Base-by-base conservation (phyloP, 495 filamentous ascomycete genomes). In the Ramalina intermedia region DNA sequence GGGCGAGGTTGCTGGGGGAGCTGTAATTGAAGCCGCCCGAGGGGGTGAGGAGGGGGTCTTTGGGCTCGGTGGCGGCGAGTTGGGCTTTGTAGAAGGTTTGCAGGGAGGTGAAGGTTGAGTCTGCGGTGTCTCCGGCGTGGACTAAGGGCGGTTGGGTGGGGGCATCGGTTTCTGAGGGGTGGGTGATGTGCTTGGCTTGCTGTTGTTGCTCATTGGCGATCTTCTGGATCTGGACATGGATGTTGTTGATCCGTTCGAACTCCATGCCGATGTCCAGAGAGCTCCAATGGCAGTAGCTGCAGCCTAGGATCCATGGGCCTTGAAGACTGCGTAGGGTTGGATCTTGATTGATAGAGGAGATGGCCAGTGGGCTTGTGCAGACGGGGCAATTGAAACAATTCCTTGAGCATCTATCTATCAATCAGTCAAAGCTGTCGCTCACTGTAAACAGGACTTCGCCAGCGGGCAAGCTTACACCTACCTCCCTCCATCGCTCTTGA, bases 321-420 rank as follows among this genome's bases (percentile, higher is more conserved):
- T 66, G 33, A 9, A 65, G 46, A 35, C 64, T 40, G 46, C 61
- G n/a, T 54, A 58, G 49, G 61, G 62, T 20, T 60, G 65, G n/a
- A 59, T 66, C 41, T 83, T 80, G 50, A 85, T 66, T 23, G 75
- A 85, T 63, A 18, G 77, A 75, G 47, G 73, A 83, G 38, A 93
- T 81, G 18, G 79, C 69, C 9, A 95, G 71, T 18, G 85, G 83
- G 2, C 86, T 76, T n/a, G 81, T 80, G 62, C 91, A 98, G 49
- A 83, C 66, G 1, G 91, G 93, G 56, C 91, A 98, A 60, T 89
- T 84, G 70, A 89, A 96, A 64, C 91, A 98, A 58, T 86, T 94
- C 51, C 91, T 76, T 16, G 86, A 85, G 59, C 91, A 98, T 61
- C 91, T 96, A 53, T 37, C 37, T 5, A 20, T 35, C 29, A 24